Evolutionary conservation across 495 filamentous ascomycete genomes (phyloP).

Genomic region (Daldinia grandis): DNA sequence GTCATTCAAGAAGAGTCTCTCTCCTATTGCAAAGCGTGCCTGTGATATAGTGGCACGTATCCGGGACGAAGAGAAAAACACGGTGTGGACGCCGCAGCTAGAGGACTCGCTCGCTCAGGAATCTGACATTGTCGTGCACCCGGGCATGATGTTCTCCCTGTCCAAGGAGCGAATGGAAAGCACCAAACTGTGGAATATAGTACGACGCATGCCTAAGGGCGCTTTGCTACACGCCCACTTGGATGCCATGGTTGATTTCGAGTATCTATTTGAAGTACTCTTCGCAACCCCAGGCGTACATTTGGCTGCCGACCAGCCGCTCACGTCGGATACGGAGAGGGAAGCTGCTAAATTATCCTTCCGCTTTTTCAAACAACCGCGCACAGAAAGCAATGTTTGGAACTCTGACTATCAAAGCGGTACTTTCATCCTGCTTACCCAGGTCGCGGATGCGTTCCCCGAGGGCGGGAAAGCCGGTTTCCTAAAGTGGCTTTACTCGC

Average conservation of each 20-base stretch:
- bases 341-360: slow-evolving; percentile 63
- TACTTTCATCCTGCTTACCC: slow-evolving; percentile 64
- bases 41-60: slow-evolving; percentile 81
- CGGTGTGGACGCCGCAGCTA: slow-evolving; percentile 74
- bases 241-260: slow-evolving; percentile 88
- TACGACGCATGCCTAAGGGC: slow-evolving; percentile 89
- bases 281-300: slow-evolving; percentile 79
- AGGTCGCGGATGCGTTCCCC: slow-evolving; percentile 78
- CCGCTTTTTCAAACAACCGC: slow-evolving; percentile 53
- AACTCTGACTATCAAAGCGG: slow-evolving; percentile 62
- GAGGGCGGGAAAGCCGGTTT: slow-evolving; percentile 74
- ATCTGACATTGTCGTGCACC: slow-evolving; percentile 67
- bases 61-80: slow-evolving; percentile 74
- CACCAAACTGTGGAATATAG: slow-evolving; percentile 85
- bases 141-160: slow-evolving; percentile 88
- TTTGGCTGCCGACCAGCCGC: slow-evolving; percentile 64
- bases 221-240: slow-evolving; percentile 87
- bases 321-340: slow-evolving; percentile 58
- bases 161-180: slow-evolving; percentile 81
- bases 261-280: slow-evolving; percentile 75
- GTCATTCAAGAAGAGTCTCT: slow-evolving; percentile 71
- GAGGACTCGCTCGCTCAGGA: slow-evolving; percentile 68
- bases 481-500: slow-evolving; percentile 75
- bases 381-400: slow-evolving; percentile 65
- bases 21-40: slow-evolving; percentile 76